These are phyloP conservation scores for Cinchona pubescens DNA, from an alignment of 257 asterid species.

Conservation along the genomic window DNA sequence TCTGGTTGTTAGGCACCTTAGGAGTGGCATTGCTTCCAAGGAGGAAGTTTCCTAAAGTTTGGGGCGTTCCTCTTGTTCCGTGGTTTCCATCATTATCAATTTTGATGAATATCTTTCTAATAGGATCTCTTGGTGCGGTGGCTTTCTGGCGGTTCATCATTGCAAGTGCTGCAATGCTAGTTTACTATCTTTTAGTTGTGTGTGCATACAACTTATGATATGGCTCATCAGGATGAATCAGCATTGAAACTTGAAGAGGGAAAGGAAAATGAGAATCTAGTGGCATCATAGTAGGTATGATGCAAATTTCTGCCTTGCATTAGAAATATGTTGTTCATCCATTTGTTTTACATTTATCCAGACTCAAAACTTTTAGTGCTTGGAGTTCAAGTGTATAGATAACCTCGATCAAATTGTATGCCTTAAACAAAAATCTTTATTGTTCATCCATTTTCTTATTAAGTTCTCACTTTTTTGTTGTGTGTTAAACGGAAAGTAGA, in stretches of 20 bases:
- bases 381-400: background rate
- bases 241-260: slow-evolving; percentile 35
- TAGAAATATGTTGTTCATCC: background rate
- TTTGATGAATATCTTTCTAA: slow-evolving; percentile 61
- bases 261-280: slow-evolving; percentile 11
- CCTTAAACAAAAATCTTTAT: background rate
- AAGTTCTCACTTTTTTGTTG: background rate
- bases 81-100: slow-evolving; percentile 84
- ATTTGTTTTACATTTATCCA: background rate
- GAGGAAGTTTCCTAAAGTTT: slow-evolving; percentile 64
- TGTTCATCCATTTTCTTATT: background rate
- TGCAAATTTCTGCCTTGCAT: background rate
- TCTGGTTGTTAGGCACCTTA: slow-evolving; percentile 64
- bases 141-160: slow-evolving; percentile 73
- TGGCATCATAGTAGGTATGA: slow-evolving; percentile 22
- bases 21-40: slow-evolving; percentile 71
- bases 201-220: slow-evolving; percentile 85
- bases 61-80: slow-evolving; percentile 98
- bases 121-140: slow-evolving; percentile 74
- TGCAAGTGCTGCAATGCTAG: slow-evolving; percentile 69
- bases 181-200: slow-evolving; percentile 81
- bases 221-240: slow-evolving; percentile 46
- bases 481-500: background rate
- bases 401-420: background rate
- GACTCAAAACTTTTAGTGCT: background rate